Percentiles rank a stretch among this genome's conserved stretches.
These are phyloP conservation scores for Streptanthus diversifolius DNA, from an alignment of 345 rosid genomes.

Conservation along the genomic window DNA sequence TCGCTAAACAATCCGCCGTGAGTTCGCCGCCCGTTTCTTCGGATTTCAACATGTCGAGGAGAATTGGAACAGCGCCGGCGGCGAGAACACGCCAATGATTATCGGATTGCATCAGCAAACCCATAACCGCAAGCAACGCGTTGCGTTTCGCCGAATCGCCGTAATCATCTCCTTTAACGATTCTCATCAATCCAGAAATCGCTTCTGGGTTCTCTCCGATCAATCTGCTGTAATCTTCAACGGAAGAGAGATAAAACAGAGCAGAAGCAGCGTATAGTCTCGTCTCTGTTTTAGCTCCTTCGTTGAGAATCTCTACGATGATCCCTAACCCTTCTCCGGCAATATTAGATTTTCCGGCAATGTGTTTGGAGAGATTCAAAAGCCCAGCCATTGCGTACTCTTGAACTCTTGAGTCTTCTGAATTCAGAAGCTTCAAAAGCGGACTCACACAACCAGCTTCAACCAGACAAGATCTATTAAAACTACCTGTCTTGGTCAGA, in stretches of 20 bases:
- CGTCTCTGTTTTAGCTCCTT: slow-evolving; percentile 56
- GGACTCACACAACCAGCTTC: slow-evolving; percentile 58
- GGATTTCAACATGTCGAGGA: slow-evolving; percentile 40
- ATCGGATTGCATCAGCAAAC: slow-evolving; percentile 44
- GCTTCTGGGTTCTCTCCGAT: slow-evolving; percentile 60
- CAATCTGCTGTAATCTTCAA: slow-evolving; percentile 45
- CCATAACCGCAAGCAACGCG: slow-evolving; percentile 57
- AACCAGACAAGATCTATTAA: slow-evolving; percentile 54
- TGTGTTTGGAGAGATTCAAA: slow-evolving; percentile 63
- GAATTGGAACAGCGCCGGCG: slow-evolving; percentile 51
- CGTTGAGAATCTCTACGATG: slow-evolving; percentile 49
- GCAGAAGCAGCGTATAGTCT: slow-evolving; percentile 65
- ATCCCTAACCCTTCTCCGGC: slow-evolving; percentile 54
- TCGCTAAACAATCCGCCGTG: slow-evolving; percentile 55
- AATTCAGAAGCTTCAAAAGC: slow-evolving; percentile 45
- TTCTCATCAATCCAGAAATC: slow-evolving; percentile 51
- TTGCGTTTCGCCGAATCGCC: slow-evolving; percentile 62
- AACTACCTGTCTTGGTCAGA: slow-evolving; percentile 58
- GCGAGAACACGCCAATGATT: slow-evolving; percentile 52
- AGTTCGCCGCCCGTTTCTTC: slow-evolving; percentile 47
- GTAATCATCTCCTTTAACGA: slow-evolving; percentile 49
- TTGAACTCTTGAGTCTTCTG: slow-evolving; percentile 36
- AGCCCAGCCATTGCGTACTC: slow-evolving; percentile 65
- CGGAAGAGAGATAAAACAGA: slow-evolving; percentile 63
- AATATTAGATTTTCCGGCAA: slow-evolving; percentile 48